Evolutionary conservation across 495 filamentous ascomycete species (phyloP).

Genomic region (Aspergillus indologenus): DNA sequence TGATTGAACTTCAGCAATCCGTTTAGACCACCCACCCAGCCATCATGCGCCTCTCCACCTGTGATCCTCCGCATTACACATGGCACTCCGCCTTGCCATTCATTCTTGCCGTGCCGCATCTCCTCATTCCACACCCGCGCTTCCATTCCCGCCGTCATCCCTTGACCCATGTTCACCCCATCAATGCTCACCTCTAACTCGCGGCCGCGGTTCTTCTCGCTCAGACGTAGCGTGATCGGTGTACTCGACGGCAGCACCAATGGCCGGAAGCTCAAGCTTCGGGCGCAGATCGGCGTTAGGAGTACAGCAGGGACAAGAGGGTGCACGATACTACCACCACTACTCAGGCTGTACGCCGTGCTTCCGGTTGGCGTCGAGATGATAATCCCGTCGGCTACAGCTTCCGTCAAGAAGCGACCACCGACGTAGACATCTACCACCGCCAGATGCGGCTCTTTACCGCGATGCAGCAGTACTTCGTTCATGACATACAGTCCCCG

Average conservation of each 20-base stretch:
- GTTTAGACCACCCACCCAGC: slow-evolving; percentile 96
- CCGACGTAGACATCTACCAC: slow-evolving; percentile 86
- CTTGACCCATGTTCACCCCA: slow-evolving; percentile 67
- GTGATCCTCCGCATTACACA: slow-evolving; percentile 52
- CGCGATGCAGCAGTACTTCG: slow-evolving; percentile 90
- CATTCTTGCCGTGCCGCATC: slow-evolving; percentile 63
- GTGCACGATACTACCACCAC: slow-evolving; percentile 92
- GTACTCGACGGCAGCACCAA: slow-evolving; percentile 84
- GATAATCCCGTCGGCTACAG: slow-evolving; percentile 92
- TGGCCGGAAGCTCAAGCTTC: slow-evolving; percentile 87
- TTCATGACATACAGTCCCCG: slow-evolving; percentile 82
- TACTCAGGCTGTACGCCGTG: slow-evolving; percentile 90
- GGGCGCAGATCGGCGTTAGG: slow-evolving; percentile 90
- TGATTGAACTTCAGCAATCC: slow-evolving; percentile 96
- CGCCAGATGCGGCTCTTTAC: slow-evolving; percentile 81
- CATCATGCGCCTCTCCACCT: slow-evolving; percentile 66
- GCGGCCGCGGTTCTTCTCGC: slow-evolving; percentile 75
- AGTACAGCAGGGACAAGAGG: slow-evolving; percentile 83
- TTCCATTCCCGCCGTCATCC: slow-evolving; percentile 78
- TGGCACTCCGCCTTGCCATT: slow-evolving; percentile 58
- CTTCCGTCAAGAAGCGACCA: slow-evolving; percentile 81
- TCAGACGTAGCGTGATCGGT: slow-evolving; percentile 76
- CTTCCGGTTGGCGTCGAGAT: slow-evolving; percentile 90
- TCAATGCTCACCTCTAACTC: slow-evolving; percentile 89
- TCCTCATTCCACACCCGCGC: slow-evolving; percentile 81